Base-by-base conservation (phyloP, 805 yeast genomes). In the Hanseniaspora guilliermondii region DNA sequence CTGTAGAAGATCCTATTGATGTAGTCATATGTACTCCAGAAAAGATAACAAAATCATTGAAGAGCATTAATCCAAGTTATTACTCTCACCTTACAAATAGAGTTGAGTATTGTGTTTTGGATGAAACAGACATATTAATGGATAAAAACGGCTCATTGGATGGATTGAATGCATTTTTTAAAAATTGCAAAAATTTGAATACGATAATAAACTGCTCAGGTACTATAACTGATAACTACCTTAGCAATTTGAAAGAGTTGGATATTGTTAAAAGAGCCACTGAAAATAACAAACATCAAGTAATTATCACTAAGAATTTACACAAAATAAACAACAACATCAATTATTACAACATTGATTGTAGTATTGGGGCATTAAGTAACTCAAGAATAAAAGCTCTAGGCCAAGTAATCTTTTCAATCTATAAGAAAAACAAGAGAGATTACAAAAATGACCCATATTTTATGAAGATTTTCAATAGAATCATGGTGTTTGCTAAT, bases 101-200 rank as follows among this genome's bases (percentile, higher is more conserved):
- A 67, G 79, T 83, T 5, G 73, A 74, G 27, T 83, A 76, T 62
- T 73, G 84, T 45, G 91, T 86, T 1, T 77, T 85, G 14, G 98
- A 91, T 65, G 98, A 91, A 67, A 97, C 98, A 0, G 98, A 91
- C 68, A 85, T 96, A 0, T 70, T 91, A 55, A 75, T 89, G 80
- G 95, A 89, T 64, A 39, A 36, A 14, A 27, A 77, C 79, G 52
- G 82, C 0, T 89, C 88, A 76, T 66, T 81, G 11, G 74, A 75
- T 25, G 81, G 79, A 48, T 85, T 96, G 2, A 75, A 78, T 58
- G 66, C 71, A 2, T 76, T 78, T 1, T 68, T 87, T 14, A 71
- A 67, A 22, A 59, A 67, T 48, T 73, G 80, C 69, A 72, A 77
- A 19, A 76, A 77, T 56, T 68, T 84, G 40, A 73, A 72, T 47